These are phyloP conservation scores for Citrus mangshanensis DNA, from an alignment of 345 rosid species.

Conservation along the genomic window DNA sequence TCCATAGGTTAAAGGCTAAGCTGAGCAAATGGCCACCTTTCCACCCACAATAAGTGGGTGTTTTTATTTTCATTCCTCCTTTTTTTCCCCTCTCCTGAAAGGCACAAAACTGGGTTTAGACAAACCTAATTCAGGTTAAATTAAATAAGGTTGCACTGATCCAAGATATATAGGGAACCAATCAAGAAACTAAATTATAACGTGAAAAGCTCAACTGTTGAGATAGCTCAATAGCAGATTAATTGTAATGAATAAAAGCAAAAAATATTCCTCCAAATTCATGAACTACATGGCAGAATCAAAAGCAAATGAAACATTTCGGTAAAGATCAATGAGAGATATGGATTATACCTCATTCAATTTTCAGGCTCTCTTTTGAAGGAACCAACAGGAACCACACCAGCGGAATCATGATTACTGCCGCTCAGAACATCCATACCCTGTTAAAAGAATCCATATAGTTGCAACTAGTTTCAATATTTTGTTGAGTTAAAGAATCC, in stretches of 20 bases:
- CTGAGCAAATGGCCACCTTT: neutral
- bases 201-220: neutral
- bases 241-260: neutral
- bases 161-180: neutral
- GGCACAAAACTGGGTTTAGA: neutral
- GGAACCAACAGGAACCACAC: constrained; percentile 58
- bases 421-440: constrained; percentile 49
- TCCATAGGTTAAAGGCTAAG: neutral
- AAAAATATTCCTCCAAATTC: neutral
- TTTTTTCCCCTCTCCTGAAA: too few relatives aligned
- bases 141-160: neutral
- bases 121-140: neutral
- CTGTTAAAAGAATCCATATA: too few relatives aligned
- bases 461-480: neutral
- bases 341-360: constrained; percentile 40
- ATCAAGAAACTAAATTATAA: neutral
- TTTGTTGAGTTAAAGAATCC: neutral
- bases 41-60: neutral
- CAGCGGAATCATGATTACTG: constrained; percentile 47
- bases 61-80: too few relatives aligned
- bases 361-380: constrained; percentile 61
- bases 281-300: neutral
- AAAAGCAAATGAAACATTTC: neutral
- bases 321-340: neutral
- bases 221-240: neutral